Conservation (phyloP, 768 basidiomycete genomes). For the Lactifluus echinatus region DNA sequence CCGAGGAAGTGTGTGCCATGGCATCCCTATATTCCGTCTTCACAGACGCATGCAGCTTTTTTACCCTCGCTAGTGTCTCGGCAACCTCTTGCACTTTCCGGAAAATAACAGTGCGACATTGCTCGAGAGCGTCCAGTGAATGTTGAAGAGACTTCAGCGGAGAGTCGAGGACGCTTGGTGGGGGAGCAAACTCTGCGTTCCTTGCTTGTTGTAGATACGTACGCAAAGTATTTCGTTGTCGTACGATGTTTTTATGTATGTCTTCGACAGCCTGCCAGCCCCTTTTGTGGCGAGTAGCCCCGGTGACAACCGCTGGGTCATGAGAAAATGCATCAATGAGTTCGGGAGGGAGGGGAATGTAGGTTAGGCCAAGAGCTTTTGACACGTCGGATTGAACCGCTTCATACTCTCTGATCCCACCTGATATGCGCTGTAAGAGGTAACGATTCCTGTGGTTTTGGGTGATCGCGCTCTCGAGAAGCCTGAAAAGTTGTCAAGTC, state of each 20-base stretch:
- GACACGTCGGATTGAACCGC: conserved; percentile 44
- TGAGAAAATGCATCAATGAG: conserved; percentile 67
- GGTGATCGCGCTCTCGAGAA: conserved; percentile 47
- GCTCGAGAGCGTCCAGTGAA: conserved; percentile 43
- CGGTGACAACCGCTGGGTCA: conserved; percentile 69
- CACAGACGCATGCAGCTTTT: conserved; percentile 43
- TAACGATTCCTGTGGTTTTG: conserved; percentile 66
- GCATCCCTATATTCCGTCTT: conserved; percentile 61
- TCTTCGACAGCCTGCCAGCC: conserved; percentile 75
- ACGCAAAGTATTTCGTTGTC: conserved; percentile 42
- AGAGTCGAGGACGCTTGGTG: conserved; percentile 37
- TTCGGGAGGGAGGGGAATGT: conserved; percentile 49
- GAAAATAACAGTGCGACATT: conserved; percentile 36
- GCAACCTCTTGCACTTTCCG: conserved; percentile 42
- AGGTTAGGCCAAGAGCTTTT: conserved; percentile 38
- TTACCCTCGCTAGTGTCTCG: conserved; percentile 43
- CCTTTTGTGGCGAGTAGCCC: conserved; percentile 47
- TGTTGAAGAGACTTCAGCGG: conserved; percentile 44
- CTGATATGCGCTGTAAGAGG: conserved; percentile 56
- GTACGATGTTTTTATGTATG: conserved; percentile 51
- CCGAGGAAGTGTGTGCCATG: conserved; percentile 57
- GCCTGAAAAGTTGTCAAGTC: conserved; percentile 31
- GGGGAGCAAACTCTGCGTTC: conserved; percentile 23
- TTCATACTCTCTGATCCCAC: conserved; percentile 58
- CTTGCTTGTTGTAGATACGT: conserved; percentile 11